These are phyloP conservation scores for Shiraia bambusicola DNA, from an alignment of 2,329 filamentous ascomycete genomes.

Conservation along the genomic window DNA sequence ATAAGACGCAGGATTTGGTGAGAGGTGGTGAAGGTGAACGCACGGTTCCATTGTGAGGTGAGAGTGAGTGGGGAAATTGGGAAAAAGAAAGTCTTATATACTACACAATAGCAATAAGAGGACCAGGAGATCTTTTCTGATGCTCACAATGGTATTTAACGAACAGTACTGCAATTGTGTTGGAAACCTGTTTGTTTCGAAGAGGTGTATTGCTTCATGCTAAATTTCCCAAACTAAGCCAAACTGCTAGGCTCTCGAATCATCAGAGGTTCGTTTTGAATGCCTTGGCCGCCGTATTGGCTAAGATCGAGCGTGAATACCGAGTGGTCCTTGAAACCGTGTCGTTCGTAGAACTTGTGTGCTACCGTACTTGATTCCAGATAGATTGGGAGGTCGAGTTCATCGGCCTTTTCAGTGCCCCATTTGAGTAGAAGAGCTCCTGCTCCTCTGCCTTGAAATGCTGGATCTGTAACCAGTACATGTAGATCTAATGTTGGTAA, in stretches of 20 bases:
- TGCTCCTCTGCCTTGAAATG: slow-evolving; percentile 26
- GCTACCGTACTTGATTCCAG: slow-evolving; percentile 27
- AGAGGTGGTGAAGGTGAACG: no score
- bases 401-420: slow-evolving; percentile 25
- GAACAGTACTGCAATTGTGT: no score
- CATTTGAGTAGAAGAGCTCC: slow-evolving; percentile 24
- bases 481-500: slow-evolving; percentile 24
- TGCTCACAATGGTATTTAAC: no score
- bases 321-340: slow-evolving; percentile 28
- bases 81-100: no score
- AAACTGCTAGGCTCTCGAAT: slow-evolving; percentile 13
- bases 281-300: slow-evolving; percentile 13
- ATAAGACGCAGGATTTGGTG: no score
- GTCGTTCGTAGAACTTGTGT: slow-evolving; percentile 26
- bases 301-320: slow-evolving; percentile 19
- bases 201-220: no score
- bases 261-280: slow-evolving; percentile 28
- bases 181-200: no score
- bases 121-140: no score
- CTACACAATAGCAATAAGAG: no score
- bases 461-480: slow-evolving; percentile 30
- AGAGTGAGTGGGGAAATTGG: no score
- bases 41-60: no score
- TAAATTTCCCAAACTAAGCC: background rate
- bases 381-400: slow-evolving; percentile 25